Conservation (phyloP, 2,329 filamentous ascomycete genomes). For the Myotisia sp. region DNA sequence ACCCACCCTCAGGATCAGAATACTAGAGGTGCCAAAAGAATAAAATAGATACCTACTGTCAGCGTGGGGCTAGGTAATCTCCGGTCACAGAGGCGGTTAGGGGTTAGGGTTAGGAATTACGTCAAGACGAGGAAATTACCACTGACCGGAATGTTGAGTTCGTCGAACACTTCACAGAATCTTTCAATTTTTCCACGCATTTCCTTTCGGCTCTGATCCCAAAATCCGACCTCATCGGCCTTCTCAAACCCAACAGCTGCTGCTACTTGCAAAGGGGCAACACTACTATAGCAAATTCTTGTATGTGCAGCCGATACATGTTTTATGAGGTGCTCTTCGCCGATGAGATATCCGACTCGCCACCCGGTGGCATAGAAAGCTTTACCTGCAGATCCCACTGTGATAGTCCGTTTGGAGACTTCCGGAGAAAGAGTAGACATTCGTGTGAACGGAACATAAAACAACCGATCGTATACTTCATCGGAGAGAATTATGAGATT, state of each 20-base stretch:
- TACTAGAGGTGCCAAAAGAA: slow-evolving; percentile 36
- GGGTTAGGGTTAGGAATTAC: too few relatives aligned
- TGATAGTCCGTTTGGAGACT: slow-evolving; percentile 73
- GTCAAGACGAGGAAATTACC: not conserved
- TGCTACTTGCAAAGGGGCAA: slow-evolving; percentile 87
- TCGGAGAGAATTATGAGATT: slow-evolving; percentile 87
- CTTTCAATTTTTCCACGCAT: slow-evolving; percentile 81
- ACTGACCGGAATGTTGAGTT: slow-evolving; percentile 51
- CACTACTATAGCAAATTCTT: slow-evolving; percentile 86
- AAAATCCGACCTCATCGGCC: slow-evolving; percentile 73
- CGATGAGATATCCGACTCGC: slow-evolving; percentile 92
- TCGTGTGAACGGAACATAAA: slow-evolving; percentile 88
- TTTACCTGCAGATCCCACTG: slow-evolving; percentile 91
- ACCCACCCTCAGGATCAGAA: slow-evolving; percentile 87
- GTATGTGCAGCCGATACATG: slow-evolving; percentile 89
- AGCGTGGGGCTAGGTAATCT: too few relatives aligned
- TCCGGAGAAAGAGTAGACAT: slow-evolving; percentile 84
- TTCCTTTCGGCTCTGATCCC: slow-evolving; percentile 65
- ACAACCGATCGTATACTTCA: slow-evolving; percentile 88
- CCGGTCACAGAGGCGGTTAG: not conserved
- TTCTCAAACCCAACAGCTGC: slow-evolving; percentile 87
- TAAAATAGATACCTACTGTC: too few relatives aligned
- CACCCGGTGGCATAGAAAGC: slow-evolving; percentile 97
- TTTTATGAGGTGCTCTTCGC: slow-evolving; percentile 73
- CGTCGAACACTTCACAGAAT: slow-evolving; percentile 70